Percentiles rank a stretch among this genome's conserved stretches.
These are phyloP conservation scores for Solanum dulcamara DNA, from an alignment of 257 asterid species.

Conservation along the genomic window DNA sequence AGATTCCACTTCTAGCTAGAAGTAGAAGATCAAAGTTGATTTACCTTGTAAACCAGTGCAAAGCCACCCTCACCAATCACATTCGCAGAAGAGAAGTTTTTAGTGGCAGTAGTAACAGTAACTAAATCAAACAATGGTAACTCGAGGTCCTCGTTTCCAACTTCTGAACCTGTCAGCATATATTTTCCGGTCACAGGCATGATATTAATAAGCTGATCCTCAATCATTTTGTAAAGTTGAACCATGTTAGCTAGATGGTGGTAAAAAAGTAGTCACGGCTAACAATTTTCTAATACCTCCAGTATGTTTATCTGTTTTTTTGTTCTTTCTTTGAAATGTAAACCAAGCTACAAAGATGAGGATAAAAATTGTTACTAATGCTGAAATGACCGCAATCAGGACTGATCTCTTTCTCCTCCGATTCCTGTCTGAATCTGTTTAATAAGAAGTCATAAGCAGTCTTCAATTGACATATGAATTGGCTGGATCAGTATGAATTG, in stretches of 20 bases:
- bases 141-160: background rate
- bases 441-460: background rate
- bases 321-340: background rate
- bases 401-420: background rate
- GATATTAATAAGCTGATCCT: background rate
- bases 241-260: background rate
- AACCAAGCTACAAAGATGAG: background rate
- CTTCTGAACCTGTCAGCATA: background rate
- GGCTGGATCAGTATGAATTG: background rate
- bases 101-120: background rate
- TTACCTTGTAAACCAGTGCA: constrained; percentile 8
- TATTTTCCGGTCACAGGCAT: background rate
- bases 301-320: background rate
- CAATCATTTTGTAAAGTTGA: background rate
- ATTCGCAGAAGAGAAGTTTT: background rate
- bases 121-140: constrained; percentile 1
- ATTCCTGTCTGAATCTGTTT: background rate
- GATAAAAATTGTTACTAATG: background rate
- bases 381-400: background rate
- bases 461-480: background rate
- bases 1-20: background rate
- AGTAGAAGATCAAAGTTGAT: background rate
- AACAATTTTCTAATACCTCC: background rate
- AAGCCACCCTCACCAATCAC: constrained; percentile 15
- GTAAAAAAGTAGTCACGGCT: background rate